Conservation (phyloP, 2,329 filamentous ascomycete genomes). For the Dactylellina haptotyla region DNA sequence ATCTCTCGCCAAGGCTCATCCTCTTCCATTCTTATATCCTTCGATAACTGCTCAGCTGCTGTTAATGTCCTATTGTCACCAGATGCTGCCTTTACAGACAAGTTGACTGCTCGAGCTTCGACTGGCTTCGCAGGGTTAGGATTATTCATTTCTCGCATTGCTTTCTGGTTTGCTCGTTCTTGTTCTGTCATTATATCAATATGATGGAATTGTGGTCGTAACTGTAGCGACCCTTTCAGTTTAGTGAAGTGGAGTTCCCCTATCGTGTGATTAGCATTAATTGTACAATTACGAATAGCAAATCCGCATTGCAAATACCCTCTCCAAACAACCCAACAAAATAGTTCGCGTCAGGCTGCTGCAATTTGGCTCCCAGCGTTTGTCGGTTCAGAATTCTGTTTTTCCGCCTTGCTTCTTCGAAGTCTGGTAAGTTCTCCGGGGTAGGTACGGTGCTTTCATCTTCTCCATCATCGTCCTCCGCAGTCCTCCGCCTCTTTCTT, state of each 20-base stretch:
- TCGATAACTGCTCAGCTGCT: slow-evolving; percentile 72
- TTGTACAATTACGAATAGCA: neutral
- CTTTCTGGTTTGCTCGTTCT: slow-evolving; percentile 66
- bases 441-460: slow-evolving; percentile 61
- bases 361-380: slow-evolving; percentile 83
- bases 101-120: slow-evolving; percentile 80
- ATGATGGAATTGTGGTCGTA: slow-evolving; percentile 92
- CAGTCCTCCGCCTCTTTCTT: slow-evolving; percentile 60
- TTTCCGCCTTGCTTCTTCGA: slow-evolving; percentile 74
- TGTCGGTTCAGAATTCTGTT: slow-evolving; percentile 80
- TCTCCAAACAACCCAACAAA: slow-evolving; percentile 92
- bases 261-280: slow-evolving; percentile 33
- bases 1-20: slow-evolving; percentile 83
- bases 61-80: slow-evolving; percentile 64
- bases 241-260: slow-evolving; percentile 91
- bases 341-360: slow-evolving; percentile 78
- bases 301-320: slow-evolving; percentile 67
- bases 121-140: slow-evolving; percentile 61
- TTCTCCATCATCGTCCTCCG: slow-evolving; percentile 63
- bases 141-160: slow-evolving; percentile 64
- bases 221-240: slow-evolving; percentile 82
- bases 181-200: slow-evolving; percentile 84
- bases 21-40: slow-evolving; percentile 79
- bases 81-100: slow-evolving; percentile 79
- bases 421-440: slow-evolving; percentile 63